Evolutionary conservation across 345 rosid genomes (phyloP).

Genomic region (Camelina neglecta): DNA sequence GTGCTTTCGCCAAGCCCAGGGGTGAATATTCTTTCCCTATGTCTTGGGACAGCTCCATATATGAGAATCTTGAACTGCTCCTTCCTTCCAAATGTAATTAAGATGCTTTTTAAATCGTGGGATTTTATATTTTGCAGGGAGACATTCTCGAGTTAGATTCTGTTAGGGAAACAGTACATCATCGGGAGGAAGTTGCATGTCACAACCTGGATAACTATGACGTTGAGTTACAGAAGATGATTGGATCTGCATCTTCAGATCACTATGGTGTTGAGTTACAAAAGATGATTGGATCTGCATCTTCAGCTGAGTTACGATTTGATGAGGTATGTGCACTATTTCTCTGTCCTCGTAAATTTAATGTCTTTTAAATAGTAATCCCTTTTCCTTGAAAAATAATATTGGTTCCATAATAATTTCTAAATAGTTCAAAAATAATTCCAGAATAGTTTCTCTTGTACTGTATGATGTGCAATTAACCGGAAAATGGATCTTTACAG

Average conservation of each 20-base stretch:
- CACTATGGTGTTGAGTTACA: conserved; percentile 40
- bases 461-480: conserved; percentile 27
- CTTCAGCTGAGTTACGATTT: conserved; percentile 50
- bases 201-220: conserved; percentile 33
- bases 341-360: conserved; percentile 10
- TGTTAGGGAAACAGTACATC: conserved; percentile 40
- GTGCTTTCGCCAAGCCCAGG: conserved; percentile 49
- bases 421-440: background rate
- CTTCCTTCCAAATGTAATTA: conserved; percentile 23
- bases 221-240: conserved; percentile 41
- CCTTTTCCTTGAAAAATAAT: conserved; percentile 12
- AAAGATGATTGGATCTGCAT: conserved; percentile 47
- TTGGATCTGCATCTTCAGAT: conserved; percentile 43
- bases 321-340: conserved; percentile 54
- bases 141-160: conserved; percentile 42
- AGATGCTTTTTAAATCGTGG: conserved; percentile 33
- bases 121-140: conserved; percentile 43
- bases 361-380: conserved; percentile 22
- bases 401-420: background rate
- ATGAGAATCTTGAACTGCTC: conserved; percentile 23
- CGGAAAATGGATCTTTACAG: conserved; percentile 41
- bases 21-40: conserved; percentile 44
- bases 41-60: conserved; percentile 29
- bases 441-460: conserved; percentile 2
- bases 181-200: conserved; percentile 31